Base-by-base conservation (phyloP, 1,284 basidiomycete genomes). In the Pseudozyma tsukubaensis region DNA sequence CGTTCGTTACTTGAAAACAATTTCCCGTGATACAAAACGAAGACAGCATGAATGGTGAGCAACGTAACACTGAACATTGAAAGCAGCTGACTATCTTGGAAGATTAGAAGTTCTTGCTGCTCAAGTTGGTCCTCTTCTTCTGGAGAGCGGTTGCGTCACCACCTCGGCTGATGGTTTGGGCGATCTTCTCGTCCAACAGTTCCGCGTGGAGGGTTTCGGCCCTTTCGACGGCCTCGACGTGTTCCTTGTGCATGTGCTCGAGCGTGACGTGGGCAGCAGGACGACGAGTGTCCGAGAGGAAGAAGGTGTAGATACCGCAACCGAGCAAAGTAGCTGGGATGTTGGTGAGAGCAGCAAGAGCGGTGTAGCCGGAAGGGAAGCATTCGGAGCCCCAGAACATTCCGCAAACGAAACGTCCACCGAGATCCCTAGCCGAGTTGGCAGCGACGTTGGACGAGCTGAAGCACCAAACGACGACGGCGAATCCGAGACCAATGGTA, bases 401-500 rank as follows among this genome's bases (percentile, higher is more conserved):
- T 34, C 66, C 77, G 59, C 76, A 78, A 4, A 73, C 75, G 39
- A 80, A 71, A 4, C 78, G 43, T 0, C 71, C 74, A 42, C 77
- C 77, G 1, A 80, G 18, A 54, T 80, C 78, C 32, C 78, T 60
- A 12, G 78, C 78, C 35, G 77, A 63, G 68, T 80, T 80, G 60
- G 77, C 73, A 16, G 74, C 69, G 19, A 80, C 50, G 51, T 72
- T 67, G 57, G 65, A 71, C 5, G 62, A 55, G 10, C 71, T 71
- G 75, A 77, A 76, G 39, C 77, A 71, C 77, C 77, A 79, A 21
- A 79, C 72, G 21, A 75, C 72, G 14, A 77, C 63, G 35, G 63
- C 75, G 58, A 75, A 79, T 9, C 55, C 75, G 5, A 80, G 53
- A 19, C 78, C 78, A 58, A 80, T 80, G 50, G 74, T 78, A 63